These are phyloP conservation scores for Pharus latifolius DNA, from an alignment of 176 grass and related monocot genomes.

Conservation along the genomic window DNA sequence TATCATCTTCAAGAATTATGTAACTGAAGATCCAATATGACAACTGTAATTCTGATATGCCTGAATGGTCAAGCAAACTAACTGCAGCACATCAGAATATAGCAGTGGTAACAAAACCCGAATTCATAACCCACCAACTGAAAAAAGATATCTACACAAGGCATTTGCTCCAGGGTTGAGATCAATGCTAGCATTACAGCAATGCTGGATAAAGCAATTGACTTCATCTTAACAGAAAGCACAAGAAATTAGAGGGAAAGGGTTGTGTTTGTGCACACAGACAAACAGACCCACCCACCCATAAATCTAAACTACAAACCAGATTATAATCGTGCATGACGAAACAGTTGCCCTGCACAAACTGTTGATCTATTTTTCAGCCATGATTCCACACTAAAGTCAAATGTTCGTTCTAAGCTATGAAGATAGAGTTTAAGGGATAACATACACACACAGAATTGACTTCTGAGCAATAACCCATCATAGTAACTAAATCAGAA, in stretches of 20 bases:
- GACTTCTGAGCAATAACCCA: background rate
- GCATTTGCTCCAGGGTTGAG: no score
- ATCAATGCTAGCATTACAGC: no score
- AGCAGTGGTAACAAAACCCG: no score
- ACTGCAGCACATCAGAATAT: background rate
- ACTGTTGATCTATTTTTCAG: background rate
- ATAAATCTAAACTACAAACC: background rate
- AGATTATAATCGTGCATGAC: background rate
- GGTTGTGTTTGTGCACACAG: no score
- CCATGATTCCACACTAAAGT: background rate
- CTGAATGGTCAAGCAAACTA: background rate
- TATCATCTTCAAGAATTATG: background rate
- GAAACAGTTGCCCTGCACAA: background rate
- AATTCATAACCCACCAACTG: no score
- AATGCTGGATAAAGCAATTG: no score
- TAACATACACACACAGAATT: background rate
- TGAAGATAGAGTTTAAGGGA: background rate
- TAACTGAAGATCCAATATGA: background rate
- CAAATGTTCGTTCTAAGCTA: background rate
- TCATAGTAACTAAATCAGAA: constrained; percentile 4
- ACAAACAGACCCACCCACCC: background rate
- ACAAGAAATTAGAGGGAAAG: background rate
- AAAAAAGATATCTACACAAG: no score
- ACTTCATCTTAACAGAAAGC: background rate
- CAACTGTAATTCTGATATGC: background rate